A percentile compares a stretch with the other conserved stretches of the same genome.
Conservation (phyloP, 1,284 basidiomycete genomes). For the Microbotryomycetes sp. region DNA sequence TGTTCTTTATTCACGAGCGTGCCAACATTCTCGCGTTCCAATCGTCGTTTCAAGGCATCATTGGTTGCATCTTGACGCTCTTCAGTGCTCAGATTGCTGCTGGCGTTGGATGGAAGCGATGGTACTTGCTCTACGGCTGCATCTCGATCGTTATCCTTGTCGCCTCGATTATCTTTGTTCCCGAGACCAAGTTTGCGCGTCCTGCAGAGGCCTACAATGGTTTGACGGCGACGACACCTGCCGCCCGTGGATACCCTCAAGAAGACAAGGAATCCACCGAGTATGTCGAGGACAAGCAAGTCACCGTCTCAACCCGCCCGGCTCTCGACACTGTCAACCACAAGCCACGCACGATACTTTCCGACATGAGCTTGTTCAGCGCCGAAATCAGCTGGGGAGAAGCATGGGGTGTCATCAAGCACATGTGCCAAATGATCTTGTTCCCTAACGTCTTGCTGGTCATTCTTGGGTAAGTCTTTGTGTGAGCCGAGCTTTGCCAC, state of each 20-base stretch:
- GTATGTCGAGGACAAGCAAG: background rate
- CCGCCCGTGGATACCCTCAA: background rate
- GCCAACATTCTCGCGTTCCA: constrained; percentile 2
- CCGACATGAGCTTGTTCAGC: background rate
- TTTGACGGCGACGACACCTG: background rate
- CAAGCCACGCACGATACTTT: background rate
- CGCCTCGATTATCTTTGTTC: constrained; percentile 1
- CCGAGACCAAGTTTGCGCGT: constrained; percentile 1
- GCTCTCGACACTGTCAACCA: background rate
- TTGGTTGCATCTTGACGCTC: background rate
- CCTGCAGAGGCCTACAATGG: constrained; percentile 1
- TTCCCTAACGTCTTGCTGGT: constrained; percentile 3
- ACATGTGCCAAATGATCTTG: constrained; percentile 3
- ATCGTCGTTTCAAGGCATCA: background rate
- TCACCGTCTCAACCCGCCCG: background rate
- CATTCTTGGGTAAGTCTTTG: too few relatives aligned
- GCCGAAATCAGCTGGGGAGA: background rate
- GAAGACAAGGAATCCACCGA: background rate
- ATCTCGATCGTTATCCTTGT: constrained; percentile 2
- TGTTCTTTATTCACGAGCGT: constrained; percentile 2
- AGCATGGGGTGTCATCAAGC: constrained; percentile 2
- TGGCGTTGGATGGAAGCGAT: constrained; percentile 5
- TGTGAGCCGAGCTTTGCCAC: too few relatives aligned
- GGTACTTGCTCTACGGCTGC: constrained; percentile 5
- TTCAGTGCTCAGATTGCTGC: constrained; percentile 1